phyloP scores from a whole-genome alignment of 1,284 basidiomycete genomes.

The Apiotrichum mycotoxinovorans region DNA sequence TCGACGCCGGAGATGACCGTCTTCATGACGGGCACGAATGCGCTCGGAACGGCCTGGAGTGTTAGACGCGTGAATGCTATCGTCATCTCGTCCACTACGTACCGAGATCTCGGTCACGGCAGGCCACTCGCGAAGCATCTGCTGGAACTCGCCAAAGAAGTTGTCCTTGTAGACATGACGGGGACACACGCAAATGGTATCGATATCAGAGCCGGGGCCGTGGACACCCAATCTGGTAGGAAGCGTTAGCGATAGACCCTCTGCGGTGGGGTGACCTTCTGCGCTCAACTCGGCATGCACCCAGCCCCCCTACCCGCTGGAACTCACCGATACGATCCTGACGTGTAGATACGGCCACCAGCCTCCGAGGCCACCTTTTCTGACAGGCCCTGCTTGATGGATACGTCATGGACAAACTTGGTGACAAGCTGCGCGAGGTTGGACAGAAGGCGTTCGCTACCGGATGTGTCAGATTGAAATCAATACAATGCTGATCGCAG shows the following conservation, averaged over 20 bases:
- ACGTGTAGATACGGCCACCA: slow-evolving; percentile 98
- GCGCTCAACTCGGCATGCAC: no score
- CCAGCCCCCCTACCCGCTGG: no score
- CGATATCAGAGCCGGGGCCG: slow-evolving; percentile 93
- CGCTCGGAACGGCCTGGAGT: slow-evolving; percentile 82
- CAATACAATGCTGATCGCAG: no score
- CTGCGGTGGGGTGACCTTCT: no score
- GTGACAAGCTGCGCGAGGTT: slow-evolving; percentile 86
- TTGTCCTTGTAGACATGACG: slow-evolving; percentile 93
- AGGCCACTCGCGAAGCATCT: slow-evolving; percentile 80
- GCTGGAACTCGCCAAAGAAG: slow-evolving; percentile 89
- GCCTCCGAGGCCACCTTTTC: slow-evolving; percentile 79
- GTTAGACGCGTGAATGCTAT: not conserved
- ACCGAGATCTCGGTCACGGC: slow-evolving; percentile 88
- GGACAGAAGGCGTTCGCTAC: slow-evolving; percentile 87
- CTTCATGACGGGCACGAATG: slow-evolving; percentile 93
- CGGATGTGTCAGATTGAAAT: slow-evolving; percentile 1
- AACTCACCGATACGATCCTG: slow-evolving; percentile 78
- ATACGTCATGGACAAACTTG: slow-evolving; percentile 85
- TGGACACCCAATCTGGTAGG: slow-evolving; percentile 74
- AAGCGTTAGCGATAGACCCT: not conserved
- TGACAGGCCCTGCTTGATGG: slow-evolving; percentile 72
- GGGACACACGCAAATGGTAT: slow-evolving; percentile 97
- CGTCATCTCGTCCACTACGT: slow-evolving; percentile 46
- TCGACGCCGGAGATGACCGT: slow-evolving; percentile 87